Base-by-base conservation (phyloP, 176 grass and related monocot species). In the Tuctoria greenei region DNA sequence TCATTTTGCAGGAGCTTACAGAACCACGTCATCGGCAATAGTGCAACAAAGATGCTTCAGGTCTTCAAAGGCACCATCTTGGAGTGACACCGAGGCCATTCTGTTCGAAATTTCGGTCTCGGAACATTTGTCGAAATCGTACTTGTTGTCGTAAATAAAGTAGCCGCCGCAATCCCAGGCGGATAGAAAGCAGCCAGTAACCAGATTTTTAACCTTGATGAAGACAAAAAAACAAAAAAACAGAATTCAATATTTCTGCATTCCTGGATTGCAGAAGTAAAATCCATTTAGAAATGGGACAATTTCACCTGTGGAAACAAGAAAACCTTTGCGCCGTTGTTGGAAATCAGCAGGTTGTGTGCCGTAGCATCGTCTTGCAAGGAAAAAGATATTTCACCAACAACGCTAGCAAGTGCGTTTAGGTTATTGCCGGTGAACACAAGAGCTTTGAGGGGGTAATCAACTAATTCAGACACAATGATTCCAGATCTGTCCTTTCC, bases 91-190 rank as follows among this genome's bases (percentile, higher is more conserved):
- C 0, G 84, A 82, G 13, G 69, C 65, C 68, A 93, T 84, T 61
- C 60, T 86, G 3, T 75, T 76, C 2, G 55, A 90, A 76, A 93
- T 93, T 63, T 76, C 87, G 4, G 4, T 77, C 81, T 90, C 84
- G 10, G 73, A 82, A 69, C 72, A 71, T 27, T 39, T 34, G 23
- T 87, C 81, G 10, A 85, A 93, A 34, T 64, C 78, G 46, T 37
- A 82, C 31, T 82, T 76, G 71, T 58, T 76, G 34, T 67, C 23
- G 66, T 80, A 90, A 54, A 93, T 52, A 31, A 87, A 90, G 74
- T 85, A 93, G 34, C 91, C 91, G 0, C 78, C 82, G 57, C 91
- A 93, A 64, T 93, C 84, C 91, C 81, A 90, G 4, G 91, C 39
- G 76, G 87, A 80, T 23, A 90, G 74, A 17, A 1, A 55, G 49